Evolutionary conservation across 2,329 filamentous ascomycete species (phyloP).

Genomic region (Fusarium keratoplasticum): DNA sequence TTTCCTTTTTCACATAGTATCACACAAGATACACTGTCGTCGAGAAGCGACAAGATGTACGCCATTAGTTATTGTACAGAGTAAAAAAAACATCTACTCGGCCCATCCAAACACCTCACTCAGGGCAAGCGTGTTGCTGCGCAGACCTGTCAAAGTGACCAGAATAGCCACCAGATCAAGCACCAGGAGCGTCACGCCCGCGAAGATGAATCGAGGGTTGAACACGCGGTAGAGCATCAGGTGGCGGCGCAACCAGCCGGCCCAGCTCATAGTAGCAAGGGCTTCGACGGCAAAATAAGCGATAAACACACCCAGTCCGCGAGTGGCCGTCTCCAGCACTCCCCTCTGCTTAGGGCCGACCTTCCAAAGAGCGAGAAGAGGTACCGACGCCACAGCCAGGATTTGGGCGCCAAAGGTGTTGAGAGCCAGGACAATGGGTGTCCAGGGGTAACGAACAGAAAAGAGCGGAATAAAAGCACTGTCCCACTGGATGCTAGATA

Average conservation of each 20-base stretch:
- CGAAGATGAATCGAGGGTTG: constrained; percentile 89
- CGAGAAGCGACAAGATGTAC: background rate
- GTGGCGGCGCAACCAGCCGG: constrained; percentile 87
- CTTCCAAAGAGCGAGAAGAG: constrained; percentile 90
- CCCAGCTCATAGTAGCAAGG: constrained; percentile 89
- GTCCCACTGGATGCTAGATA: constrained; percentile 95
- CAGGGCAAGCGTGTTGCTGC: constrained; percentile 82
- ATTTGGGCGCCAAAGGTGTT: constrained; percentile 95
- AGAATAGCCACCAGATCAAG: constrained; percentile 81
- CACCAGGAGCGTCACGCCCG: constrained; percentile 75
- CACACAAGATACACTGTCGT: background rate
- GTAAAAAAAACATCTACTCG: constrained; percentile 50
- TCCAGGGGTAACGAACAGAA: constrained; percentile 89
- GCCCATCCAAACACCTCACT: constrained; percentile 90
- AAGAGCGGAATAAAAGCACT: constrained; percentile 90
- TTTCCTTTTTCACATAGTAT: constrained; percentile 2
- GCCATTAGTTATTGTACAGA: constrained; percentile 28
- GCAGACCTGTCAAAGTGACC: constrained; percentile 78
- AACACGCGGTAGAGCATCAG: constrained; percentile 98
- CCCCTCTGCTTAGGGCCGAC: constrained; percentile 78
- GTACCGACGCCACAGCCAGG: constrained; percentile 81
- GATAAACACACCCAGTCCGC: constrained; percentile 79
- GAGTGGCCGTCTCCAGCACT: constrained; percentile 76
- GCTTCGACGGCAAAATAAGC: constrained; percentile 86
- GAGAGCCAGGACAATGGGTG: constrained; percentile 80